Percentiles rank a stretch among this genome's conserved stretches.
Conservation (phyloP, 2,329 filamentous ascomycete genomes). For the Cercospora sp. region DNA sequence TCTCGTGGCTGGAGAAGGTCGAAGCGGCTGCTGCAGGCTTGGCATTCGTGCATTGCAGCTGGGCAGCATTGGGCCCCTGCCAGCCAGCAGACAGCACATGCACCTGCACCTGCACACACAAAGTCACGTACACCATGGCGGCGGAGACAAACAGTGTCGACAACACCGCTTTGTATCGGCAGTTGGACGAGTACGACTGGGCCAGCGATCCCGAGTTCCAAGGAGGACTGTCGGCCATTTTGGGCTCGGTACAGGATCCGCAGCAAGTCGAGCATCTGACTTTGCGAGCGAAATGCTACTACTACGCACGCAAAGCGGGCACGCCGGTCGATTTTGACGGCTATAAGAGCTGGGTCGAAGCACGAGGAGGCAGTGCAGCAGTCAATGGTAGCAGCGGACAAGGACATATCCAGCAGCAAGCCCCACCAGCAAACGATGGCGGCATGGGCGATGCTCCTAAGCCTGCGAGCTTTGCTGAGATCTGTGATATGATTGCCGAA, state of each 20-base stretch:
- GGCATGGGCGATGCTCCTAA: conserved; percentile 62
- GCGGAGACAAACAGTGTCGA: conserved; percentile 24
- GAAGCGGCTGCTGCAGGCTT: not conserved
- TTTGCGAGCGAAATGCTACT: conserved; percentile 68
- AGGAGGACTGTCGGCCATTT: conserved; percentile 64
- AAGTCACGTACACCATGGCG: conserved; percentile 25
- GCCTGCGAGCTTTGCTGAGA: conserved; percentile 78
- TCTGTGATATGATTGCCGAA: conserved; percentile 79
- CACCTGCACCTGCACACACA: not conserved
- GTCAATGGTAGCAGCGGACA: conserved; percentile 2
- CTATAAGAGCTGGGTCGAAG: conserved; percentile 66
- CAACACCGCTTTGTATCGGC: conserved; percentile 50
- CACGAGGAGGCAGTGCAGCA: conserved; percentile 7
- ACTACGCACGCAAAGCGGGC: conserved; percentile 54
- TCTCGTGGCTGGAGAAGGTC: not conserved
- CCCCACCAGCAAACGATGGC: conserved; percentile 15
- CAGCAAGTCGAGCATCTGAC: conserved; percentile 59
- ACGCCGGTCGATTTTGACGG: conserved; percentile 62
- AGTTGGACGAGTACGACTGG: conserved; percentile 69
- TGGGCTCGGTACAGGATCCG: conserved; percentile 58
- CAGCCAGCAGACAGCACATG: not conserved
- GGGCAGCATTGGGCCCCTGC: not conserved
- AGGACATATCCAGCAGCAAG: not conserved
- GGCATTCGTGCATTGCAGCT: not conserved
- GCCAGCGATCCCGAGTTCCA: conserved; percentile 67